Evolutionary conservation across 768 basidiomycete species (phyloP), one percentile per base, ranked within the genome.

Genomic region (Boletus rubroflammeus): DNA sequence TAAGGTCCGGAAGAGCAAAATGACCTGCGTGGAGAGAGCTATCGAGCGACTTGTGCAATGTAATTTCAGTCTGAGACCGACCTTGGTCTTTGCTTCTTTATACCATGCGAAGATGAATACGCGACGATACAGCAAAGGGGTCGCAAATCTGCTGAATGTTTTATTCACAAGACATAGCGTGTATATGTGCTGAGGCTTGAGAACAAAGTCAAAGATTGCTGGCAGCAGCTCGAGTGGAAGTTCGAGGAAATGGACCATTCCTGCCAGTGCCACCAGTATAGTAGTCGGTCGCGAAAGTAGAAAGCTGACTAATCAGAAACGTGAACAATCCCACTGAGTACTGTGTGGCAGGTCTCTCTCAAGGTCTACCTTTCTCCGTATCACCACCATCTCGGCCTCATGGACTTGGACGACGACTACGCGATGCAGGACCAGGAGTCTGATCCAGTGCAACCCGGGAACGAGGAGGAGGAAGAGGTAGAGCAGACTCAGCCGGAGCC

Each of bases 41-140:
- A 31, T 55, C 21, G 13, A 40, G 26, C 10, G 15, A 44, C 11
- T 5, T 25, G 35, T 3, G 6, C 41, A 47, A 44, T 29, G 14
- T 25, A 45, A 34, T 51, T 45, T 40, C 19, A 15, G 41, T 15
- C 43, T 13, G 15, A 47, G 39, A 56, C 65, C 13, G 58, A 84
- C 88, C 76, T 78, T 86, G 9, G 61, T 63, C 63, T 87, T 91
- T 14, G 76, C 78, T 31, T 83, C 78, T 59, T 73, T 84, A 52
- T 89, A 81, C 89, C 88, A 90, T 15, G 87, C 77, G 67, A 83
- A 85, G 42, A 91, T 82, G 41, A 73, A 77, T 17, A 84, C 75
- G 13, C 76, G 73, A 25, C 77, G 72, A 60, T 92, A 93, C 23
- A 92, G 73, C 28, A 67, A 56, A 10, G 77, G 73, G 3, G 72